Conservation (phyloP, 2,329 filamentous ascomycete species). For the Chaetomiaceae sp. region DNA sequence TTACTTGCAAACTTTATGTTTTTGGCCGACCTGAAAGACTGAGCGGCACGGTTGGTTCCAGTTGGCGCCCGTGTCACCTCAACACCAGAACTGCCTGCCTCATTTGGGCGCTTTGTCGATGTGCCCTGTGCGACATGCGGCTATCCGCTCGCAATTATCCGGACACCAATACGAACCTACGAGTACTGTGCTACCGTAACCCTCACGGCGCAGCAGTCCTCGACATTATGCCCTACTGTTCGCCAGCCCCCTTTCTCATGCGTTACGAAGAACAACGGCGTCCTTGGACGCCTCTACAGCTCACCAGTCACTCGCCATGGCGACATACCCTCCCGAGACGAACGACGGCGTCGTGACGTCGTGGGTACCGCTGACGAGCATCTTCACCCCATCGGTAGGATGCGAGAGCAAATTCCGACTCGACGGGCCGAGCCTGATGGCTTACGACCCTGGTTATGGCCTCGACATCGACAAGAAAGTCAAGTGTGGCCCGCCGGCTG, state of each 20-base stretch:
- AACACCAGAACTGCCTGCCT: no score
- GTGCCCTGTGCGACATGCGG: no score
- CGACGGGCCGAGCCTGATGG: conserved; percentile 2
- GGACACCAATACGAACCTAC: not conserved
- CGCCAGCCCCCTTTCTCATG: not conserved
- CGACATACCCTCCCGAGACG: conserved; percentile 4
- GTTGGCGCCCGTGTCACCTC: no score
- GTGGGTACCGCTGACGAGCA: conserved; percentile 1
- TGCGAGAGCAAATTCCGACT: conserved; percentile 4
- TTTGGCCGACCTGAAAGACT: no score
- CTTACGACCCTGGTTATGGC: conserved; percentile 3
- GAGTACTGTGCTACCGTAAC: no score
- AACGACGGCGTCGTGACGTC: conserved; percentile 3
- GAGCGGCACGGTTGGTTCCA: no score
- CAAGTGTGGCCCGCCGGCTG: conserved; percentile 1
- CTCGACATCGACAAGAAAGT: conserved; percentile 2
- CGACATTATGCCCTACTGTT: not conserved
- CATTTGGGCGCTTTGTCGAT: no score
- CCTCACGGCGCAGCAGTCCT: no score
- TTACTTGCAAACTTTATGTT: no score
- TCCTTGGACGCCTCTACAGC: not conserved
- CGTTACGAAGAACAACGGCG: not conserved
- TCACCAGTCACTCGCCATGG: not conserved
- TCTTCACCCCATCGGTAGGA: conserved; percentile 1
- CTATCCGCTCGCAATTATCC: no score